Conservation (phyloP, 371 early-diverging fungal genomes). For the Dinochytrium kinnereticum region DNA sequence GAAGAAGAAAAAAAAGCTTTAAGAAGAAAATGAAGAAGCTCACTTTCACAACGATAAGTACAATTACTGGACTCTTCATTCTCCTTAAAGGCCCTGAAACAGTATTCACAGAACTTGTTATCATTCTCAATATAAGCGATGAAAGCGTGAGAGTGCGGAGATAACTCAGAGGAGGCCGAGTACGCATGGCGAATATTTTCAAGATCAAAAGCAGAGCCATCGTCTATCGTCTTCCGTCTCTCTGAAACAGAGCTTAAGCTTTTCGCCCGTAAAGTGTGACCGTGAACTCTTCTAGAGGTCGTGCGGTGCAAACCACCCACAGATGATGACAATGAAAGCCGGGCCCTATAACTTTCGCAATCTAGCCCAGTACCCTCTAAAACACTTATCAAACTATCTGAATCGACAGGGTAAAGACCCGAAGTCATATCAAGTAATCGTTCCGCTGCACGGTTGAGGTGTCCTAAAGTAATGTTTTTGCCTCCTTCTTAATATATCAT, state of each 20-base stretch:
- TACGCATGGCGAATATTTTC: not conserved
- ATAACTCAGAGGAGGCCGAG: constrained; percentile 18
- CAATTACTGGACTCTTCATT: constrained; percentile 23
- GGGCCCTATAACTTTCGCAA: constrained; percentile 35
- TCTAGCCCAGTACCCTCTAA: constrained; percentile 45
- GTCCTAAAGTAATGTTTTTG: constrained; percentile 40
- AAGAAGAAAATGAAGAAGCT: not conserved
- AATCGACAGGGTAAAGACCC: constrained; percentile 4
- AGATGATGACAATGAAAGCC: constrained; percentile 17
- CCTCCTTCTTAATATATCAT: constrained; percentile 34
- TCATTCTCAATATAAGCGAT: constrained; percentile 41
- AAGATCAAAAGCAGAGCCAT: constrained; percentile 10
- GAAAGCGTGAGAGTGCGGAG: constrained; percentile 46
- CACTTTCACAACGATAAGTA: constrained; percentile 49
- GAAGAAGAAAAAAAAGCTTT: constrained; percentile 1
- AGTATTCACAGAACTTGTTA: constrained; percentile 49
- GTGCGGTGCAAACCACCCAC: constrained; percentile 9
- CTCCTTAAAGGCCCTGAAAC: constrained; percentile 28
- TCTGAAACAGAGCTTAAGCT: constrained; percentile 27
- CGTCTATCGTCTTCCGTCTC: constrained; percentile 19
- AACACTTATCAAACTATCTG: not conserved
- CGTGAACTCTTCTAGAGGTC: constrained; percentile 17
- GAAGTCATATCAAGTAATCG: constrained; percentile 46
- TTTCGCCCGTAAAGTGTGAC: constrained; percentile 13
- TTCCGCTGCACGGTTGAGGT: constrained; percentile 48